These are phyloP conservation scores for Aeminium ludgeri DNA, from an alignment of 495 filamentous ascomycete genomes.

Conservation along the genomic window DNA sequence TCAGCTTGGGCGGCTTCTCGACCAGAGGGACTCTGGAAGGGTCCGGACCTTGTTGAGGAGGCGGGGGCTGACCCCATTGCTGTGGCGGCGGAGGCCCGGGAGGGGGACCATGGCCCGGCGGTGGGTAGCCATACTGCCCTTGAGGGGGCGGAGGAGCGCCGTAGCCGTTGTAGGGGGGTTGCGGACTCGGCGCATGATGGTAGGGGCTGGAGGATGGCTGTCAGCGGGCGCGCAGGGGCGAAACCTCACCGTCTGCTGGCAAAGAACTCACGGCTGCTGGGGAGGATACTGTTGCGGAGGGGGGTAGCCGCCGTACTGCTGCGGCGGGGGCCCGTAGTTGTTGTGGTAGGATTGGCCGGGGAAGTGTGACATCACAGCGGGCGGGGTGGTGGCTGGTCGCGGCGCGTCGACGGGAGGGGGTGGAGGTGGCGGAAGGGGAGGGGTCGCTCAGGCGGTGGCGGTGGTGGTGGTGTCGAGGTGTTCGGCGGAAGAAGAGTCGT, in stretches of 20 bases:
- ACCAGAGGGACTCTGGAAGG: neutral
- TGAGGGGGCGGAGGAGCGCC: conserved; percentile 14
- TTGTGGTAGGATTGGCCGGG: conserved; percentile 22
- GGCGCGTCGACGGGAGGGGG: too few relatives aligned
- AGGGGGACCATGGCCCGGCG: too few relatives aligned
- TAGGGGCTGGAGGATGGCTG: conserved; percentile 17
- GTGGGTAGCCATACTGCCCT: conserved; percentile 10
- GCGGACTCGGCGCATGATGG: conserved; percentile 18
- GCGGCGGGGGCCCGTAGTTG: conserved; percentile 16
- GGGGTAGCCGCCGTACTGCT: conserved; percentile 15
- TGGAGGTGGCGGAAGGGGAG: too few relatives aligned
- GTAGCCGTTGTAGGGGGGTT: conserved; percentile 23
- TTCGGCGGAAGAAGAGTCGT: too few relatives aligned
- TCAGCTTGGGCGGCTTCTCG: neutral
- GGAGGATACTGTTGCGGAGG: conserved; percentile 18
- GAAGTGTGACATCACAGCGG: conserved; percentile 24
- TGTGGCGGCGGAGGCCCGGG: conserved; percentile 21
- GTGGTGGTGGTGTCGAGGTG: too few relatives aligned
- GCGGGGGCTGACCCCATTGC: conserved; percentile 7
- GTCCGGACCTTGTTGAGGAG: conserved; percentile 6
- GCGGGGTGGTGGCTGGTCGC: too few relatives aligned
- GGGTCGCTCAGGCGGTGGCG: too few relatives aligned
- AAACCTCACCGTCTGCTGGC: neutral
- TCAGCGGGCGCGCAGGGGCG: conserved; percentile 7
- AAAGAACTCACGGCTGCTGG: conserved; percentile 7